Base-by-base conservation (phyloP, 2,329 filamentous ascomycete species). In the Cladosporium sphaerospermum region DNA sequence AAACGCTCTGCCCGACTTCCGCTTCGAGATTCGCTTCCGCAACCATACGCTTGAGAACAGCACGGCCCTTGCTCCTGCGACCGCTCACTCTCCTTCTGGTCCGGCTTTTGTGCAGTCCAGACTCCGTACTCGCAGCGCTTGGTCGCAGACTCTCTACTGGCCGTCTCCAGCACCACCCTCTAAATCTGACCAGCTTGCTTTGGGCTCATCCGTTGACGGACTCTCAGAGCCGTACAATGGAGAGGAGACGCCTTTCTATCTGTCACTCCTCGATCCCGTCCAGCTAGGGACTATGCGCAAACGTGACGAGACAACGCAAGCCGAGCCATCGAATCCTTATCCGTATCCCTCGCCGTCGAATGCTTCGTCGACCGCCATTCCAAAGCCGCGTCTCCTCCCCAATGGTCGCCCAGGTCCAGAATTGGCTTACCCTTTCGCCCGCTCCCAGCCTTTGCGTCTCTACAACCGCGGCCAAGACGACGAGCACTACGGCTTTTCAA, bases 401-500 rank as follows among this genome's bases (percentile, higher is more conserved):
- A 84, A 95, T 63, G 88, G 89, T 42, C 86, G 84, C 1, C 86
- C 88, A 0, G 82, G 83, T 1, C 74, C 86, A 0, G 88, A 88
- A 2, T 79, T 79, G 9, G 75, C 96, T 57, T 81, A 93, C 43
- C 88, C 90, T 0, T 75, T 80, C 7, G 81, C 86, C 0, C 71
- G 76, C 0, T 72, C 74, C 55, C 93, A 97, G 64, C 92, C 89
- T 0, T 75, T 97, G 10, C 82, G 88, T 1, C 79, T 97, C 1
- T 97, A 85, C 68, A 89, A 97, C 67, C 86, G 90, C 16, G 90
- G 87, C 14, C 75, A 87, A 28, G 73, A 79, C 2, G 85, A 85
- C 0, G 92, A 97, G 68, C 89, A 96, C 71, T 96, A 95, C 69
- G 89, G 89, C 2, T 96, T 96, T 72, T 96, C 96, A 73, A 88